These are phyloP conservation scores for Phaeoacremonium minimum DNA, from an alignment of 2,329 filamentous ascomycete genomes.

Conservation along the genomic window DNA sequence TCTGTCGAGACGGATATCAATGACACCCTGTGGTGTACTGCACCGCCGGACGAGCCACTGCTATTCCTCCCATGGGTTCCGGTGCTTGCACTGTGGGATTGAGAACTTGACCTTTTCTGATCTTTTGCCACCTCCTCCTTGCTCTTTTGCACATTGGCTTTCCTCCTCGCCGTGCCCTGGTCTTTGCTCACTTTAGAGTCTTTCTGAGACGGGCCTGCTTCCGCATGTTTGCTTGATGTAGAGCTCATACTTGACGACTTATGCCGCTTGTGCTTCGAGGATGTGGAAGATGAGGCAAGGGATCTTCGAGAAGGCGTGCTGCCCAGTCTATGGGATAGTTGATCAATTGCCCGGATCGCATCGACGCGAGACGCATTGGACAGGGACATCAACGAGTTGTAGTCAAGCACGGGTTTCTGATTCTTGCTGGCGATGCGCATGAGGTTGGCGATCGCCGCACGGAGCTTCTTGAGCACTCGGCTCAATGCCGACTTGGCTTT, in stretches of 20 bases:
- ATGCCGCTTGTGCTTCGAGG: slow-evolving; percentile 6
- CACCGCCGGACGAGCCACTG: too few relatives aligned
- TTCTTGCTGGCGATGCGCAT: slow-evolving; percentile 25
- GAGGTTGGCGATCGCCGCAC: slow-evolving; percentile 32
- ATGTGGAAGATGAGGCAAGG: slow-evolving; percentile 5
- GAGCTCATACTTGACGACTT: not conserved
- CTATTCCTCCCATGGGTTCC: too few relatives aligned
- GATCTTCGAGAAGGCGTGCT: slow-evolving; percentile 15
- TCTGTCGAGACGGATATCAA: slow-evolving; percentile 21
- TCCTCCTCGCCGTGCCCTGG: too few relatives aligned
- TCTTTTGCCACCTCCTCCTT: too few relatives aligned
- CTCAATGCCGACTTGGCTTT: slow-evolving; percentile 27
- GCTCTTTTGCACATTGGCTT: too few relatives aligned
- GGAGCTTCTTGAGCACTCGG: slow-evolving; percentile 36
- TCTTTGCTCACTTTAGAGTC: too few relatives aligned
- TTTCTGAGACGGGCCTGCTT: too few relatives aligned
- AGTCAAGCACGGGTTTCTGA: slow-evolving; percentile 32
- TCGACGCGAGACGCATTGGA: slow-evolving; percentile 43
- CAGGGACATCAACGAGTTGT: slow-evolving; percentile 38
- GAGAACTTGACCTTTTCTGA: too few relatives aligned
- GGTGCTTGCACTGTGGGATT: too few relatives aligned
- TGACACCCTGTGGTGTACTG: slow-evolving; percentile 25
- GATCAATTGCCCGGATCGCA: slow-evolving; percentile 43
- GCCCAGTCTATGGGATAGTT: slow-evolving; percentile 32
- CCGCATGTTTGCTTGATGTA: too few relatives aligned